Evolutionary conservation across 495 filamentous ascomycete genomes (phyloP), one percentile per base, ranked within the genome.

Genomic region (Podospora anserina): DNA sequence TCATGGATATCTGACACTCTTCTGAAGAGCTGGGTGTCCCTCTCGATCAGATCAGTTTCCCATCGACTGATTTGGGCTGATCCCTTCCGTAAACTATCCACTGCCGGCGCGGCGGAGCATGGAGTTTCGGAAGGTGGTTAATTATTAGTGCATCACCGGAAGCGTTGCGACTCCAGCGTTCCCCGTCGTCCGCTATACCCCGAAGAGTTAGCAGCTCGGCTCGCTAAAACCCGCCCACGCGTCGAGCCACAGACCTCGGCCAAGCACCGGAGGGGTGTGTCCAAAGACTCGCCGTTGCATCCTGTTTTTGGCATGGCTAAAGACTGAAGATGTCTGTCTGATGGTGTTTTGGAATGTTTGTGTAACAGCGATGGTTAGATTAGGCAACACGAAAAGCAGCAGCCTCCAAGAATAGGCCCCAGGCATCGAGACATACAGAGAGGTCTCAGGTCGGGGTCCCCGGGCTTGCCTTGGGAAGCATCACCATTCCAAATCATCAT

Each of bases 401-500:
- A 18, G 11, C 6, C 6, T 27, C 56, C 56, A 58, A 6, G 56
- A 58, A 20, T 20, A 58, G 30, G 27, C 59, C 15, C 59, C 59
- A 61, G 59, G 59, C 59, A 61, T 18, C 59, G 9, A 18, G 27
- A 61, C 32, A 28, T 27, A 28, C 27, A 1, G 23, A 2, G 16
- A 26, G 3, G 59, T 61, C 59, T 61, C 23, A 61, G 59, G 20
- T 61, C 59, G 59, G 59, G n/a, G 59, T 26, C 59, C 26, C 27
- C 27, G 59, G 26, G 0, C 20, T 26, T 18, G 26, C 9, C 0
- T 30, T 28, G 26, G 59, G 34, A 28, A 30, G 6, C 30, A 26
- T 61, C 59, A 18, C 26, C 59, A 11, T 61, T 61, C 39, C 39
- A 49, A 30, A 61, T 28, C 30, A 27, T 28, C 30, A 27, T 61